These are phyloP conservation scores for Aspergillus panamensis DNA, from an alignment of 495 filamentous ascomycete species.

Conservation along the genomic window DNA sequence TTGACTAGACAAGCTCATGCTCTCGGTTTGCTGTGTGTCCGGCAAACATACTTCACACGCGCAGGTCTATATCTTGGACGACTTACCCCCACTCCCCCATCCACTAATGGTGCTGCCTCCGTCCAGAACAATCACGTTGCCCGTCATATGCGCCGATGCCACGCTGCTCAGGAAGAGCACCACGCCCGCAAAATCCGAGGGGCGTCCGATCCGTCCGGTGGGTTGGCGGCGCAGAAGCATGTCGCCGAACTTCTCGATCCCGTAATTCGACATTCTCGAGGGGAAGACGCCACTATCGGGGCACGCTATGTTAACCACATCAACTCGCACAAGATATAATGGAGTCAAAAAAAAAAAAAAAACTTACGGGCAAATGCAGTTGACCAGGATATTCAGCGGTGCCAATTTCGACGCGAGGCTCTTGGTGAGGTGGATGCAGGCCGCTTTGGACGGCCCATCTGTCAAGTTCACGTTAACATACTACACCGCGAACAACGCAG, in stretches of 20 bases:
- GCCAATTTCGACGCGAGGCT: constrained; percentile 7
- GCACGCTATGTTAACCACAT: no score
- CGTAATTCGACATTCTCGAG: constrained; percentile 6
- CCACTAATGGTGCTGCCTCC: constrained; percentile 7
- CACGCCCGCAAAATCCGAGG: constrained; percentile 4
- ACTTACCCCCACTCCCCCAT: not conserved
- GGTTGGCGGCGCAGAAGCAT: constrained; percentile 5
- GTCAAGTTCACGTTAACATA: no score
- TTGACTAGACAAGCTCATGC: no score
- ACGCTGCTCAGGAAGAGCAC: constrained; percentile 8
- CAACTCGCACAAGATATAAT: not conserved
- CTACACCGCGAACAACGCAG: no score
- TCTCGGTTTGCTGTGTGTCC: no score
- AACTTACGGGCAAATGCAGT: constrained; percentile 8
- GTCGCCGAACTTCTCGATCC: constrained; percentile 7
- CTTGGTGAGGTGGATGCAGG: constrained; percentile 5
- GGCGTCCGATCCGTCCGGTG: constrained; percentile 1
- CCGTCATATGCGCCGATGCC: constrained; percentile 3
- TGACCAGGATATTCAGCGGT: constrained; percentile 5
- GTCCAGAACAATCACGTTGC: constrained; percentile 3
- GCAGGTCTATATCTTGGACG: not conserved
- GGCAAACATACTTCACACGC: no score
- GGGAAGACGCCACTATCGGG: constrained; percentile 7
- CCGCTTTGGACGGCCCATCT: constrained; percentile 9
- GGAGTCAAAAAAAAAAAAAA: not conserved